phyloP scores from a whole-genome alignment of 192 early-diverging fungal species.

The Backusella tarrabulga region DNA sequence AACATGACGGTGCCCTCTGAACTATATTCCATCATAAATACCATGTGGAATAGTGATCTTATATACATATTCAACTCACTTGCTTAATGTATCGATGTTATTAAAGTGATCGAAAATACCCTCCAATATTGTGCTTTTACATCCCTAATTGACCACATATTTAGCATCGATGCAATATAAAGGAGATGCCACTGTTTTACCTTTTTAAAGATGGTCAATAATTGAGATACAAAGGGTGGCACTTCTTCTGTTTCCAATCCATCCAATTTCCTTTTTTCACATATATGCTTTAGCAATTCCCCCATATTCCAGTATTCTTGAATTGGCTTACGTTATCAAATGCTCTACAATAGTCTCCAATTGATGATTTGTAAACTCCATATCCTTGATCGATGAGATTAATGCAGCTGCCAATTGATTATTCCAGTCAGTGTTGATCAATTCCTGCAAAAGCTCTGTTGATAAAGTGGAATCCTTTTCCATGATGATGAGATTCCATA shows the following conservation, averaged over 20 bases:
- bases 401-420: constrained; percentile 11
- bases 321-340: constrained; percentile 10
- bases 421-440: constrained; percentile 23
- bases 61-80: constrained; percentile 20
- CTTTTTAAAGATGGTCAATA: constrained; percentile 63
- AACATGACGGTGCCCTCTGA: constrained; percentile 70
- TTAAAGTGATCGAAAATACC: constrained; percentile 63
- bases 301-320: background rate
- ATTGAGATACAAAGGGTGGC: constrained; percentile 66
- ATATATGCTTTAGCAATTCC: background rate
- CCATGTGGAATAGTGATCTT: background rate
- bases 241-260: constrained; percentile 51
- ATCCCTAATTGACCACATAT: constrained; percentile 35
- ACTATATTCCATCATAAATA: constrained; percentile 36
- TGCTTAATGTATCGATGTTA: constrained; percentile 1
- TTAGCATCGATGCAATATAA: background rate
- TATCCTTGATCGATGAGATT: constrained; percentile 28
- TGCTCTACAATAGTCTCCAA: constrained; percentile 10
- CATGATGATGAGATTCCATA: constrained; percentile 16
- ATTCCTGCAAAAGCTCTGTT: constrained; percentile 7
- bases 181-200: constrained; percentile 18
- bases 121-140: constrained; percentile 51
- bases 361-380: constrained; percentile 21
- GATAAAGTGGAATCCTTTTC: background rate
- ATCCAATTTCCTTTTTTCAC: constrained; percentile 38